These are phyloP conservation scores for Ophiostoma angusticollis DNA, from an alignment of 2,329 filamentous ascomycete species.

Conservation along the genomic window DNA sequence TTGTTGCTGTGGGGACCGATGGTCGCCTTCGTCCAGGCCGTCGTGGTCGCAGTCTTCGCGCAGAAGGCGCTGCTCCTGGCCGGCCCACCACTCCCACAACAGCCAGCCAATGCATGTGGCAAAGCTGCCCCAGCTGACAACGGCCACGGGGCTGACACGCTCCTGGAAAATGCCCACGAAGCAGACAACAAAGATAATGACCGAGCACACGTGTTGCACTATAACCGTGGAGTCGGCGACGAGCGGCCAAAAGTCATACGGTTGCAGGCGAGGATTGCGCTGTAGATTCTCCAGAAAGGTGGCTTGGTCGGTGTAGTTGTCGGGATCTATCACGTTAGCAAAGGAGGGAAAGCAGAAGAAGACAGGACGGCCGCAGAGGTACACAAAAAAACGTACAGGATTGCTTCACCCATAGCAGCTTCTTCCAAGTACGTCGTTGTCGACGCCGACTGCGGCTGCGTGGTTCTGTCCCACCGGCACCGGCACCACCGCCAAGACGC, in stretches of 20 bases:
- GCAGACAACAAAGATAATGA: constrained; percentile 86
- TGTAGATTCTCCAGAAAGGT: constrained; percentile 95
- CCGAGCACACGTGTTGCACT: constrained; percentile 89
- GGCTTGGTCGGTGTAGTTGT: constrained; percentile 95
- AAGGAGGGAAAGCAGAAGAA: constrained; percentile 1
- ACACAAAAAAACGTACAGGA: constrained; percentile 48
- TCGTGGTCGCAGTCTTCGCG: not conserved
- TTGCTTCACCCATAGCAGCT: constrained; percentile 95
- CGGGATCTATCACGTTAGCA: constrained; percentile 51
- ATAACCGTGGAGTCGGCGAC: constrained; percentile 93
- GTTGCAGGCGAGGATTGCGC: constrained; percentile 80
- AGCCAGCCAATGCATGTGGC: constrained; percentile 80
- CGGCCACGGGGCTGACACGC: constrained; percentile 75
- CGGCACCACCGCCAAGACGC: constrained; percentile 25
- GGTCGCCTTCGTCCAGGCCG: not conserved
- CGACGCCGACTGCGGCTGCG: constrained; percentile 51
- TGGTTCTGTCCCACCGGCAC: constrained; percentile 33
- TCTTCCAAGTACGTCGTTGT: constrained; percentile 74
- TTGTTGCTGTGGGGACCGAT: not conserved
- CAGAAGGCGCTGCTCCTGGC: constrained; percentile 40
- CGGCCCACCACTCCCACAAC: constrained; percentile 84
- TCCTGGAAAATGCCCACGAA: constrained; percentile 85
- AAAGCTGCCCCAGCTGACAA: constrained; percentile 73
- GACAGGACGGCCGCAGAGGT: not conserved
- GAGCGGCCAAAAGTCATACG: constrained; percentile 96